Base-by-base conservation (phyloP, 2,329 filamentous ascomycete genomes). In the Alternaria sp. region DNA sequence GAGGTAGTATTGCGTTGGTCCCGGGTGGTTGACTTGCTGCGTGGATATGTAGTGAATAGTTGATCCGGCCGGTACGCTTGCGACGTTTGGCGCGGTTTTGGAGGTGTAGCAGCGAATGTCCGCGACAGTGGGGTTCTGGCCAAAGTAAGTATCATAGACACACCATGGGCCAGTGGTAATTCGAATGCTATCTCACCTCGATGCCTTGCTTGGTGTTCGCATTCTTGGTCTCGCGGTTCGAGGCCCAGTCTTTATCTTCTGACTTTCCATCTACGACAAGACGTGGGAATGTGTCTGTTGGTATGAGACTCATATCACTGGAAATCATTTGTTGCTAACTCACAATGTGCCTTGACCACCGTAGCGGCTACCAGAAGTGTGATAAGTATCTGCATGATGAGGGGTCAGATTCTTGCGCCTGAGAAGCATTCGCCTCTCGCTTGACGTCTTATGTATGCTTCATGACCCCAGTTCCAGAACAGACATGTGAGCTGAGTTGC, bases 11-110 rank as follows among this genome's bases (percentile, higher is more conserved):
- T 76, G 72, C 26, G 71, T 74, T 5, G 74, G 74, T 2, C 74
- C 74, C 2, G 74, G 74, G 45, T 76, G 74, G 50, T 76, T 76
- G n/a, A 76, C 68, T 49, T 76, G 74, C 57, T 76, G 74, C 11
- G 70, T 74, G 8, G 70, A 73, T 44, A 76, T 65, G 50, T 76
- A 76, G 55, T 76, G 70, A 23, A 76, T 69, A 5, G 54, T 71
- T 0, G 74, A 68, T 17, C 74, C 74, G 25, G 73, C 74, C 40
- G 74, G 73, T 2, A 76, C 71, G 6, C 51, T 64, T 11, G 60
- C 51, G 17, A 75, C 62, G n/a, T 59, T 69, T 4, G 61, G 71
- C 1, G 73, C 74, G 58, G 71, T 72, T 15, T 44, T 45, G 5
- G 69, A 68, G 2, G 56, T 55, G 56, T 76, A 76, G 66, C 74